Evolutionary conservation across 176 grass and related monocot genomes (phyloP), one percentile per base, ranked within the genome.

Genomic region (Eragrostis curvula): DNA sequence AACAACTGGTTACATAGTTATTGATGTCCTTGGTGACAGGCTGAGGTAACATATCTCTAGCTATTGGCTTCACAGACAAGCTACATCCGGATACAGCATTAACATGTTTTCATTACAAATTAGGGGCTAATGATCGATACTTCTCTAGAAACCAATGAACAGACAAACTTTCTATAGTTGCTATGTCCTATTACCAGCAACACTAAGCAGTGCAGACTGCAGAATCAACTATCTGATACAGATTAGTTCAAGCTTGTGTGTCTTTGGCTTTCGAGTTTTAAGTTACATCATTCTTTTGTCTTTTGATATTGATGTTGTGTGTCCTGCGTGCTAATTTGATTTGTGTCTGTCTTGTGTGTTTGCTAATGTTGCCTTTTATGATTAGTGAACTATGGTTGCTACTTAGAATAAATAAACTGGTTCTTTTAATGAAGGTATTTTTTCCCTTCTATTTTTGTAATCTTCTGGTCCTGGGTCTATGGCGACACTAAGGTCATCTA

Each of bases 21-120:
- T 97, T 51, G 85, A 92, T 82, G 87, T 90, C 43, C 91, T 92
- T 71, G 91, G 94, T 82, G 85, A 94, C 27, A 90, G 79, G 50
- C 91, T 88, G 50, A 97, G 94, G 94, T 97, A 88, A 75, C 25
- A 18, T 80, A 79, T 42, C 53, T 79, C 60, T 85, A 21, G 8
- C 23, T 87, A 30, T 67, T 87, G 69, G 53, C 51, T 80, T 83
- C 28, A 62, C 71, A 25, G 15, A 12, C 45, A 64, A 21, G 47
- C 53, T 81, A 64, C 13, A 63, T 46, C 62, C 8, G 20, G 70
- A 75, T 70, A 9, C 65, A 61, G 28, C 70, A 64, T 46, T 57
- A 69, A n/a, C 10, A 30, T 21, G 45, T 47, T 70, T 77, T 76
- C 27, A 17, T 47, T 48, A 64, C 9, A 13, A 61, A 21, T 36